phyloP scores from a whole-genome alignment of 2,329 filamentous ascomycete genomes.

The Stagonosporopsis rhizophila region DNA sequence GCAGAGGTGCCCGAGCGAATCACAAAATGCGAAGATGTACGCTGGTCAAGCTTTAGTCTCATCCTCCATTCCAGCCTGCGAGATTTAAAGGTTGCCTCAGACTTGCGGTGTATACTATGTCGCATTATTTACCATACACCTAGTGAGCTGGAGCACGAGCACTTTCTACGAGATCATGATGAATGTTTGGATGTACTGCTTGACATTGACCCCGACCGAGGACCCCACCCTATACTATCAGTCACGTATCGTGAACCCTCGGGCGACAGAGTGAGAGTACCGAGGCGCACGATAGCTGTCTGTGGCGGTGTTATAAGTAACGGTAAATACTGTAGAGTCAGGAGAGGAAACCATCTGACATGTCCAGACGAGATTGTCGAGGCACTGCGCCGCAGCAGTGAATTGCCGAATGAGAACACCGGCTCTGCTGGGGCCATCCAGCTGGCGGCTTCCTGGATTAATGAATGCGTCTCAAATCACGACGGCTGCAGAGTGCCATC shows the following conservation, averaged over 20 bases:
- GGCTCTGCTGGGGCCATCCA: slow-evolving; percentile 29
- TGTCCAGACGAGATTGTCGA: not conserved
- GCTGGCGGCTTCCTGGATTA: slow-evolving; percentile 29
- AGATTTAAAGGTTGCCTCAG: slow-evolving; percentile 26
- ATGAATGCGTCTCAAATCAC: slow-evolving; percentile 21
- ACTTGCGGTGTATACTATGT: slow-evolving; percentile 25
- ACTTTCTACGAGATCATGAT: slow-evolving; percentile 16
- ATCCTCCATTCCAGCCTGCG: not conserved
- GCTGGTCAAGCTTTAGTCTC: not conserved
- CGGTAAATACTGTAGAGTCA: not conserved
- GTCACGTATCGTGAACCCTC: slow-evolving; percentile 18
- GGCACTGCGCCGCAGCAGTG: slow-evolving; percentile 11
- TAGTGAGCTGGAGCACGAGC: slow-evolving; percentile 15
- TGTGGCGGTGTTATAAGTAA: not conserved
- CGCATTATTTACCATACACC: slow-evolving; percentile 26
- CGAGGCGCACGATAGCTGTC: not conserved
- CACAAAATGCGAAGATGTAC: not conserved
- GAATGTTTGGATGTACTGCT: slow-evolving; percentile 25
- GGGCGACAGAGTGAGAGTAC: not conserved
- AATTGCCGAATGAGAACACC: slow-evolving; percentile 20
- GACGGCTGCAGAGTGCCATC: slow-evolving; percentile 13
- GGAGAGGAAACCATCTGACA: not conserved
- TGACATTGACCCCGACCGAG: slow-evolving; percentile 13
- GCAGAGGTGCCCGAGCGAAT: not conserved
- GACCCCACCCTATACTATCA: slow-evolving; percentile 22